Evolutionary conservation across 495 filamentous ascomycete genomes (phyloP).

Genomic region (Filosporella fistucella): DNA sequence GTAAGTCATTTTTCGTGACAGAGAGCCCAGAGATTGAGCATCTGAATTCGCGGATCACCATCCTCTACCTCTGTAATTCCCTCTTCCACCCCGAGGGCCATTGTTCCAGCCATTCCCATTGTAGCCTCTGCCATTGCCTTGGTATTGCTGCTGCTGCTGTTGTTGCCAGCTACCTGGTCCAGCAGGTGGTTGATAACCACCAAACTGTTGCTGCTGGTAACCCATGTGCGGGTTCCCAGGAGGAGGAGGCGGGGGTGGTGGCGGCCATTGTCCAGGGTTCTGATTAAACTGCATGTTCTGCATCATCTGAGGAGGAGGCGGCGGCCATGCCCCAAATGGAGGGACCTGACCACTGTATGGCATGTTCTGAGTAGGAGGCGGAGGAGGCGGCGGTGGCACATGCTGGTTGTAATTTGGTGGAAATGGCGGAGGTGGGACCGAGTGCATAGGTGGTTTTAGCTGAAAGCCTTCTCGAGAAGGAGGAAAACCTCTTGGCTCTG

Average conservation of each 20-base stretch:
- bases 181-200: conserved; percentile 5
- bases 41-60: too few species aligned
- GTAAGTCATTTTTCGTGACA: too few species aligned
- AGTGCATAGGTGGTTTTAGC: conserved; percentile 24
- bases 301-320: conserved; percentile 25
- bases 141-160: background rate
- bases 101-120: conserved; percentile 18
- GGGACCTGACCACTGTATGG: conserved; percentile 24
- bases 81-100: conserved; percentile 12
- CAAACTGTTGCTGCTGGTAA: conserved; percentile 9
- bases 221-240: conserved; percentile 6
- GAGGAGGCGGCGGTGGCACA: conserved; percentile 24
- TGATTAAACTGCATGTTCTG: conserved; percentile 9
- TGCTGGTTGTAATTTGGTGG: conserved; percentile 10
- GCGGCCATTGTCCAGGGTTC: conserved; percentile 10
- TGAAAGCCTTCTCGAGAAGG: conserved; percentile 18
- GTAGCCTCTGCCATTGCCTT: conserved; percentile 20
- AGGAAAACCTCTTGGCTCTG: conserved; percentile 23
- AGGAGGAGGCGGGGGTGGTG: conserved; percentile 22
- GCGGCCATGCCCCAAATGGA: conserved; percentile 25
- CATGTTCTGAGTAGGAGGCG: conserved; percentile 20
- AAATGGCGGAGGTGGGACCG: conserved; percentile 26
- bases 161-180: conserved; percentile 17
- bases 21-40: too few species aligned
- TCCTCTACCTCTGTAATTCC: conserved; percentile 21